Percentiles rank a stretch among this genome's conserved stretches.
Conservation (phyloP, 352 stramenopile species). For the Phytophthora brassicae region DNA sequence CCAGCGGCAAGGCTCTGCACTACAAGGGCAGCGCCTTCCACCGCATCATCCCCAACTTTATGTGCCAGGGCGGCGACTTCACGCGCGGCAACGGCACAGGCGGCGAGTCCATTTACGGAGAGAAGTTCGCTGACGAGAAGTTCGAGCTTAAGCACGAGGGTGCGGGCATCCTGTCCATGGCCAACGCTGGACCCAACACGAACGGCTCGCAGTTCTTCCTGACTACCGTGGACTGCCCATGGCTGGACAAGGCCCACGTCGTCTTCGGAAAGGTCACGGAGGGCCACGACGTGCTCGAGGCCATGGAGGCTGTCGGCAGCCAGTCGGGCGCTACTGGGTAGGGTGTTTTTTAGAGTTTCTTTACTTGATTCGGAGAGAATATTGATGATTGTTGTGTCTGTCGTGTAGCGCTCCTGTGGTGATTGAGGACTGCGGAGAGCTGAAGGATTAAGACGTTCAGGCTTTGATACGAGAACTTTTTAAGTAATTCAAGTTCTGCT, state of each 20-base stretch:
- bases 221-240: slow-evolving; percentile 90
- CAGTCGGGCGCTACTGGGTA: slow-evolving; percentile 84
- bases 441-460: slow-evolving; percentile 45
- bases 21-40: slow-evolving; percentile 93
- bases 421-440: slow-evolving; percentile 96
- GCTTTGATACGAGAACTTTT: background rate
- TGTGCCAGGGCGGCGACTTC: slow-evolving; percentile 98
- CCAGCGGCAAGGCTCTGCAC: slow-evolving; percentile 74
- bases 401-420: slow-evolving; percentile 66
- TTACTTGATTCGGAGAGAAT: background rate
- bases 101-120: slow-evolving; percentile 94
- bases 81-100: slow-evolving; percentile 90
- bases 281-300: slow-evolving; percentile 95
- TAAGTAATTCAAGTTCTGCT: slow-evolving; percentile 8
- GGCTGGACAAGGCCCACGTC: slow-evolving; percentile 88
- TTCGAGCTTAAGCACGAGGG: slow-evolving; percentile 93
- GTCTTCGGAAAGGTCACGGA: slow-evolving; percentile 94
- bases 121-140: slow-evolving; percentile 96
- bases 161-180: slow-evolving; percentile 93
- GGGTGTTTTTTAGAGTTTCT: background rate
- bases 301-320: slow-evolving; percentile 94
- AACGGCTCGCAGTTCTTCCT: slow-evolving; percentile 99
- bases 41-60: slow-evolving; percentile 93
- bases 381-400: background rate
- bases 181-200: slow-evolving; percentile 96